phyloP scores from a whole-genome alignment of 2,329 filamentous ascomycete genomes.

The Cadophora malorum region DNA sequence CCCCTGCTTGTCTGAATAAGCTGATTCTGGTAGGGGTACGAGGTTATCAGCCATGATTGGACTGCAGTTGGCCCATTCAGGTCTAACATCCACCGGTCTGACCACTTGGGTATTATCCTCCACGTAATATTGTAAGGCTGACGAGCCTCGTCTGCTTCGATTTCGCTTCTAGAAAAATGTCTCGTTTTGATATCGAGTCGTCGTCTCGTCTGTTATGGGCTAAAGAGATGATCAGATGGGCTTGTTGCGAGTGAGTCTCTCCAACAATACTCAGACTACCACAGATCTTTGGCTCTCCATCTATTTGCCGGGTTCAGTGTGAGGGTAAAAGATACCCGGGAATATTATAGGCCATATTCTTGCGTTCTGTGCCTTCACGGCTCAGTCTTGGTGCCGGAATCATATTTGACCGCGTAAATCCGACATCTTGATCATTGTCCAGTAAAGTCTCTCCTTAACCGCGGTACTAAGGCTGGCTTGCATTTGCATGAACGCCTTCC shows the following conservation, averaged over 20 bases:
- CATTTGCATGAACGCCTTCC: not conserved
- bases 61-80: not conserved
- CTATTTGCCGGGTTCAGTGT: not conserved
- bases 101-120: not conserved
- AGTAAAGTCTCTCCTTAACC: not conserved
- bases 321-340: not conserved
- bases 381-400: not conserved
- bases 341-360: not conserved
- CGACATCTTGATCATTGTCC: not conserved
- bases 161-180: not conserved
- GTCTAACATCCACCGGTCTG: slow-evolving; percentile 3
- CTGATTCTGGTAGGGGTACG: not conserved
- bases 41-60: not conserved
- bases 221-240: not conserved
- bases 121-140: not conserved
- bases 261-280: not conserved
- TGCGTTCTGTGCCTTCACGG: not conserved
- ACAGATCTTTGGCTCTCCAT: not conserved
- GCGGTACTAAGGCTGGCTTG: not conserved
- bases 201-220: not conserved
- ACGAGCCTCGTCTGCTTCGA: not conserved
- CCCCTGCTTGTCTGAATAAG: slow-evolving; percentile 1
- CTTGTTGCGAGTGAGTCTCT: not conserved
- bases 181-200: not conserved
- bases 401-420: not conserved